Conservation (phyloP, 441 rosid species). For the Biscutella auriculata region DNA sequence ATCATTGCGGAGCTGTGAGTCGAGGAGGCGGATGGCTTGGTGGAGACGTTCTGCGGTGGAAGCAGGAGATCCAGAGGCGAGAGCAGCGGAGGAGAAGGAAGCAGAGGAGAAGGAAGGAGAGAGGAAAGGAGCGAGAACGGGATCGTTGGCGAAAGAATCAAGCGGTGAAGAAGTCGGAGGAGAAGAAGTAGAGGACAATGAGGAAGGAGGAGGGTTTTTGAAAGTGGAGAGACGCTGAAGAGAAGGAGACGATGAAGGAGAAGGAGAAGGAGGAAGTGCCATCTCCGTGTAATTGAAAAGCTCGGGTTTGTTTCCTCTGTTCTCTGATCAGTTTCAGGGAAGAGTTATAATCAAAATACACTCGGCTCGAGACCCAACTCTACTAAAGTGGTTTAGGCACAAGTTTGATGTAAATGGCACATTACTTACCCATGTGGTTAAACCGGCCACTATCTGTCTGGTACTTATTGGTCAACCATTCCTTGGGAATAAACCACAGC, state of each 20-base stretch:
- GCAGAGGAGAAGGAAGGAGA: constrained; percentile 80
- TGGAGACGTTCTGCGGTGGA: constrained; percentile 93
- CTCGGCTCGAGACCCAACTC: too few species aligned
- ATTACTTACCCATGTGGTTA: too few species aligned
- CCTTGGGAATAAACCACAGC: too few species aligned
- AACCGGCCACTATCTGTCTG: too few species aligned
- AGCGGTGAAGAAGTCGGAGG: constrained; percentile 33
- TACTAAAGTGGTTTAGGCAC: too few species aligned
- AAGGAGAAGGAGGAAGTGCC: constrained; percentile 31
- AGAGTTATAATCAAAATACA: too few species aligned
- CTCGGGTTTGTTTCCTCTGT: too few species aligned
- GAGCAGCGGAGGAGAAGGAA: constrained; percentile 85
- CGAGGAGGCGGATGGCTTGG: constrained; percentile 84
- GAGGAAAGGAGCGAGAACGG: constrained; percentile 68
- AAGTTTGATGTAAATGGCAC: too few species aligned
- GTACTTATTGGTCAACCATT: too few species aligned
- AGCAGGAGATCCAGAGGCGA: constrained; percentile 93
- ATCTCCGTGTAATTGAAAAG: too few species aligned
- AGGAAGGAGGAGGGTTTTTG: constrained; percentile 33
- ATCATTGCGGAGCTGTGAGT: constrained; percentile 75
- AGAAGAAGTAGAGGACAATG: constrained; percentile 21
- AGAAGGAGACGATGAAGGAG: constrained; percentile 34
- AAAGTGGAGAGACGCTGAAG: constrained; percentile 72
- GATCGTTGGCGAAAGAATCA: constrained; percentile 59
- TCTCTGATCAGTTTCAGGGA: too few species aligned